Base-by-base conservation (phyloP, 306 rosid genomes). In the Glycine tomentella region DNA sequence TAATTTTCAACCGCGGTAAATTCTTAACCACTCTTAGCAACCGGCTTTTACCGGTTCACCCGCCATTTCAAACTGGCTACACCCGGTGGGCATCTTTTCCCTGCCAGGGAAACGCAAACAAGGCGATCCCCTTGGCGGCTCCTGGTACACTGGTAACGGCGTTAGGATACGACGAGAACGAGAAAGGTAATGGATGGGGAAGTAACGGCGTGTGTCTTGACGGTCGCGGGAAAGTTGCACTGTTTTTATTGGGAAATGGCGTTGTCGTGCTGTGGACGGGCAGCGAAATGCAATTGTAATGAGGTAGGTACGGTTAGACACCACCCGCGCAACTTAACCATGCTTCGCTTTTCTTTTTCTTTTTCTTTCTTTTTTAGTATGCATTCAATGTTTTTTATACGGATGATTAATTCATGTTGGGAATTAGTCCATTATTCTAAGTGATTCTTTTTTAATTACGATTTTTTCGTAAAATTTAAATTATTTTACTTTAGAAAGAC, bases 171-270 rank as follows among this genome's bases (percentile, higher is more conserved):
- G 89, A 76, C 71, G 16, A 3, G 0, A 8, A 0, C 31, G 31
- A 25, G 31, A 25, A 25, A 2, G 5, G 4, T 25, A 25, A 0
- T 25, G 31, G 31, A 25, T 25, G 31, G 31, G 64, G 42, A 48
- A 0, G n/a, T 72, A 79, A 86, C 88, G 89, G 65, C 85, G 88
- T 89, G 4, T 70, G 83, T 65, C 36, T 25, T 67, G 62, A 74
- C 85, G 87, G 82, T 25, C 31, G 31, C 31, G 31, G 31, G 31
- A 25, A 25, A 25, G 31, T 25, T 25, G 31, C 31, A 25, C 31
- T 74, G 86, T 88, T 89, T 89, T 87, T 83, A 83, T 91, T 85
- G 89, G 88, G 86, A 91, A 89, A 75, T 83, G 92, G 90, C 82
- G 17, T 80, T 91, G 31, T 25, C 31, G 31, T 25, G 31, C 31